Conservation (phyloP, 148 eudicot genomes). For the Spergularia bocconei region DNA sequence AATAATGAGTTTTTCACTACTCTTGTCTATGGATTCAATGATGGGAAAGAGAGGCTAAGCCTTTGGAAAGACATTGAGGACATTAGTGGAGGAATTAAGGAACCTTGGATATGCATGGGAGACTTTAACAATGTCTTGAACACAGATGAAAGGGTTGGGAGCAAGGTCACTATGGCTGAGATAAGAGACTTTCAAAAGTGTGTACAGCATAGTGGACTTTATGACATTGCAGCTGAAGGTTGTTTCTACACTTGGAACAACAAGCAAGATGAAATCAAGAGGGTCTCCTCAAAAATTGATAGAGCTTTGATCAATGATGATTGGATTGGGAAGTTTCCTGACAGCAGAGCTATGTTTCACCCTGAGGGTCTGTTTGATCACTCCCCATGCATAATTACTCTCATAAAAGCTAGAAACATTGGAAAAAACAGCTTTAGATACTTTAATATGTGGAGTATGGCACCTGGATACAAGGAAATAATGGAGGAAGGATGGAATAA, state of each 20-base stretch:
- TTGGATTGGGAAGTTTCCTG: neutral
- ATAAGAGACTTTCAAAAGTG: too few species aligned
- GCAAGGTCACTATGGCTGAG: too few species aligned
- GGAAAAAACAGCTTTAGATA: too few species aligned
- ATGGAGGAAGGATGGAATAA: too few species aligned
- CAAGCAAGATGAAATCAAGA: neutral
- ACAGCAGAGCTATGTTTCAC: too few species aligned
- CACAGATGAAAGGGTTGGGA: too few species aligned
- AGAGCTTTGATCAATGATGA: neutral
- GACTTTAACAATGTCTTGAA: neutral
- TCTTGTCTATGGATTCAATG: neutral
- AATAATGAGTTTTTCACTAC: neutral
- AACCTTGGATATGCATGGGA: neutral
- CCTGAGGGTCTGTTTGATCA: neutral
- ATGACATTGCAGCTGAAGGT: neutral
- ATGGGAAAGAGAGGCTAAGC: neutral
- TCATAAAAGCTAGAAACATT: fast-evolving
- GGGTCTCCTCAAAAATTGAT: neutral
- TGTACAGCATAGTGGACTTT: too few species aligned
- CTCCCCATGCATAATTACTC: too few species aligned
- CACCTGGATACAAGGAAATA: too few species aligned
- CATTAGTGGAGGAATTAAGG: neutral
- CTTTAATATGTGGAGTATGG: too few species aligned
- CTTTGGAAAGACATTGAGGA: neutral
- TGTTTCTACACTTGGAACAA: neutral